Percentiles rank a stretch among this genome's conserved stretches.
These are phyloP conservation scores for Salicornia ramosissima DNA, from an alignment of 148 eudicot species.

Conservation along the genomic window DNA sequence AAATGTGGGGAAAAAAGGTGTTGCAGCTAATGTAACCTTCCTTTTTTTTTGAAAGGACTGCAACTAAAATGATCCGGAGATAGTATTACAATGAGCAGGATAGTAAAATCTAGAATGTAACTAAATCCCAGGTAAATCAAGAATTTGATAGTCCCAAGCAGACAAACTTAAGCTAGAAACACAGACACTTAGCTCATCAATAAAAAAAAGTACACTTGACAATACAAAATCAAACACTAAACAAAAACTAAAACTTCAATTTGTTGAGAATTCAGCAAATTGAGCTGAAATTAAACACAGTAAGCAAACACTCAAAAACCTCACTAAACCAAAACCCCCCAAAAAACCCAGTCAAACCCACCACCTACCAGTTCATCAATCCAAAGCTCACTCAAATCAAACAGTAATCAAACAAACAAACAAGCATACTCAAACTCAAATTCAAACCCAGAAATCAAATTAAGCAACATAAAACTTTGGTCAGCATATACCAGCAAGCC, in stretches of 20 bases:
- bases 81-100: background rate
- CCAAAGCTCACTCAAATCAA: background rate
- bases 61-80: too few relatives aligned
- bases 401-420: background rate
- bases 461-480: background rate
- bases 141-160: background rate
- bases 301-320: background rate
- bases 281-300: conserved; percentile 23
- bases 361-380: background rate
- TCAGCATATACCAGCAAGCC: background rate
- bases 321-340: conserved; percentile 3
- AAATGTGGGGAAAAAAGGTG: too few relatives aligned
- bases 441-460: background rate
- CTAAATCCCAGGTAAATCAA: conserved; percentile 6
- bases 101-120: conserved; percentile 10
- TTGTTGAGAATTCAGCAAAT: conserved; percentile 9
- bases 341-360: conserved; percentile 20
- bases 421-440: background rate
- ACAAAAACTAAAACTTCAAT: background rate
- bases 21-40: too few relatives aligned
- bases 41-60: too few relatives aligned
- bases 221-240: background rate
- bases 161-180: conserved; percentile 8
- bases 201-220: background rate
- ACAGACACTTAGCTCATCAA: conserved; percentile 5